These are phyloP conservation scores for Verticillium isaacii DNA, from an alignment of 2,329 filamentous ascomycete species.

Conservation along the genomic window DNA sequence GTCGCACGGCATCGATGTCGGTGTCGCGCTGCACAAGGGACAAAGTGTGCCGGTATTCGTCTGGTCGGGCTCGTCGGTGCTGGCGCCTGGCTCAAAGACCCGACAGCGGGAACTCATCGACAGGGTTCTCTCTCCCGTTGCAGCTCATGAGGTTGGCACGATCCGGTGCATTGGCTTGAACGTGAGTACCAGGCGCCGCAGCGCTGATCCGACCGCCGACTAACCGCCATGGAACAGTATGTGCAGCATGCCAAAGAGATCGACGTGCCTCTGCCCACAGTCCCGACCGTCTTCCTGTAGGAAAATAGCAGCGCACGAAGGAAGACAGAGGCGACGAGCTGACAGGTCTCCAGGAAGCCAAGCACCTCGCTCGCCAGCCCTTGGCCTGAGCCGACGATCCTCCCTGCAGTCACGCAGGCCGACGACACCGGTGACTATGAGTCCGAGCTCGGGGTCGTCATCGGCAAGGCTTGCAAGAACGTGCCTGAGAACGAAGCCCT, in stretches of 20 bases:
- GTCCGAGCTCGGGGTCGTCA: conserved; percentile 52
- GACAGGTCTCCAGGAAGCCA: conserved; percentile 36
- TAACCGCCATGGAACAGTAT: conserved; percentile 18
- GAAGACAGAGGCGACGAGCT: background rate
- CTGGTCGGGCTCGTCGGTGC: conserved; percentile 54
- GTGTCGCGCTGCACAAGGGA: conserved; percentile 49
- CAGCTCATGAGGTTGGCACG: conserved; percentile 18
- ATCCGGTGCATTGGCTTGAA: conserved; percentile 53
- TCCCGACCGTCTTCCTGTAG: conserved; percentile 52
- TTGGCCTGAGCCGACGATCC: conserved; percentile 42
- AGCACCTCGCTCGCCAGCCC: conserved; percentile 48
- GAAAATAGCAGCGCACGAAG: background rate
- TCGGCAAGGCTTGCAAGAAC: conserved; percentile 46
- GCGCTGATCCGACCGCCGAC: too few relatives aligned
- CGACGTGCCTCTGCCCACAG: conserved; percentile 43
- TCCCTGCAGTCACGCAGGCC: conserved; percentile 43
- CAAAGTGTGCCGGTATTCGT: conserved; percentile 51
- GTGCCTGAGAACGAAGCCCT: conserved; percentile 51
- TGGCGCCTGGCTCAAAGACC: conserved; percentile 48
- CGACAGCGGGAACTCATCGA: conserved; percentile 38
- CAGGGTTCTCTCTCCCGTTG: conserved; percentile 40
- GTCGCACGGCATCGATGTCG: conserved; percentile 49
- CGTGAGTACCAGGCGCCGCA: conserved; percentile 20
- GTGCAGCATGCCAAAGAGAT: conserved; percentile 40
- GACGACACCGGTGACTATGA: conserved; percentile 56